Percentiles rank a stretch among this genome's conserved stretches.
phyloP scores from a whole-genome alignment of 2,329 filamentous ascomycete genomes.

The Ascochyta rabiei region DNA sequence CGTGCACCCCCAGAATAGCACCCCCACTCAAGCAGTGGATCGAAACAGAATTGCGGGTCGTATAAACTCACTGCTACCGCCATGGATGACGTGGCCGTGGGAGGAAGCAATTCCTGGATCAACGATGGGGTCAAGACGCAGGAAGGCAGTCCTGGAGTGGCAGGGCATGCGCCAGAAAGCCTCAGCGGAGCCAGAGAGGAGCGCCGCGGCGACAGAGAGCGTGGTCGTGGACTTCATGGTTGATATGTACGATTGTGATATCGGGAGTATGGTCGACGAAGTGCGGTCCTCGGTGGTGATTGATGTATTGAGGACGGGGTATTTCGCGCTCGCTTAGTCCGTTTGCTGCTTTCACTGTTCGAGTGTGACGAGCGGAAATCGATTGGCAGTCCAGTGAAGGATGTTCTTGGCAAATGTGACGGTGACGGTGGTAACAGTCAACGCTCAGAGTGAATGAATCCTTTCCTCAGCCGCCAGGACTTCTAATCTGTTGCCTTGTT shows the following conservation, averaged over 20 bases:
- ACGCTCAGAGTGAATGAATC: slow-evolving; percentile 13
- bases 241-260: slow-evolving; percentile 10
- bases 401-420: slow-evolving; percentile 9
- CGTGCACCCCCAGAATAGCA: slow-evolving; percentile 3
- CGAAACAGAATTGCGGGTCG: slow-evolving; percentile 8
- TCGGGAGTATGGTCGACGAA: slow-evolving; percentile 2
- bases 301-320: not conserved
- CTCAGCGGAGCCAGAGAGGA: slow-evolving; percentile 55
- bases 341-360: slow-evolving; percentile 3
- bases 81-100: slow-evolving; percentile 44
- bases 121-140: slow-evolving; percentile 59
- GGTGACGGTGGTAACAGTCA: slow-evolving; percentile 6
- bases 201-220: slow-evolving; percentile 36
- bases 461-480: slow-evolving; percentile 37
- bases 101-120: slow-evolving; percentile 35
- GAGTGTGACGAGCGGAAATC: slow-evolving; percentile 5
- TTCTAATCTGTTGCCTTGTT: slow-evolving; percentile 24
- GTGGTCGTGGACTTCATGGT: slow-evolving; percentile 42
- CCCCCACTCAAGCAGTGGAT: slow-evolving; percentile 11
- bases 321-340: not conserved
- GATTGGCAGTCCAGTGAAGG: slow-evolving; percentile 12
- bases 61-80: slow-evolving; percentile 56
- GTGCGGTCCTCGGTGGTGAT: not conserved
- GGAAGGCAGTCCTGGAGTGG: slow-evolving; percentile 64
- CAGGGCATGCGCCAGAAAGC: slow-evolving; percentile 75